These are phyloP conservation scores for Schizosaccharomyces lindneri DNA, from an alignment of 805 yeast genomes.

Conservation along the genomic window DNA sequence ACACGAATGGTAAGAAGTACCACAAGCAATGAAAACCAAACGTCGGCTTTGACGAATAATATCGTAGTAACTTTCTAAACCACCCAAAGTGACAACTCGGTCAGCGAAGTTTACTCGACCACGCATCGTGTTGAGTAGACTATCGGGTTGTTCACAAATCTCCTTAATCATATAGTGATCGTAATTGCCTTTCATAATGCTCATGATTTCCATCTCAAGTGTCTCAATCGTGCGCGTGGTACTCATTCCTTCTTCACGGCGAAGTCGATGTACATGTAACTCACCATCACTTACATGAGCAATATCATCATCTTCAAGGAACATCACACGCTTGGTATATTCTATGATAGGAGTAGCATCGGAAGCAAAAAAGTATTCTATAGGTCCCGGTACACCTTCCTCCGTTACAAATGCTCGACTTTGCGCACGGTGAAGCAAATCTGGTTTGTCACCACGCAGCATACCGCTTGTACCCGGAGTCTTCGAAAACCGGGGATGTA, in stretches of 20 bases:
- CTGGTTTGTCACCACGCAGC: conserved; percentile 8
- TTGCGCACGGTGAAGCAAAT: conserved; percentile 52
- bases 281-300: conserved; percentile 97
- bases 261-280: conserved; percentile 90
- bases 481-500: background rate
- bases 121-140: conserved; percentile 95
- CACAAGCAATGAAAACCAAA: conserved; percentile 95
- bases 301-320: conserved; percentile 92
- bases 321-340: conserved; percentile 90
- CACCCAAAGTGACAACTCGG: conserved; percentile 60
- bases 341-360: conserved; percentile 93
- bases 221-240: conserved; percentile 90
- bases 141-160: conserved; percentile 95
- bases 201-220: conserved; percentile 84
- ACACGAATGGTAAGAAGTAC: conserved; percentile 97
- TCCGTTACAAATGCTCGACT: conserved; percentile 92
- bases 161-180: conserved; percentile 97
- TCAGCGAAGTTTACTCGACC: conserved; percentile 89
- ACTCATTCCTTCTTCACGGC: conserved; percentile 49
- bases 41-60: conserved; percentile 86
- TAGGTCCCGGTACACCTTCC: conserved; percentile 76
- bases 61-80: conserved; percentile 59
- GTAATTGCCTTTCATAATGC: conserved; percentile 93
- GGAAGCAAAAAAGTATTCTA: conserved; percentile 85
- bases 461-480: background rate